Percentiles rank a stretch among this genome's conserved stretches.
These are phyloP conservation scores for Salix purpurea DNA, from an alignment of 345 rosid species.

Conservation along the genomic window DNA sequence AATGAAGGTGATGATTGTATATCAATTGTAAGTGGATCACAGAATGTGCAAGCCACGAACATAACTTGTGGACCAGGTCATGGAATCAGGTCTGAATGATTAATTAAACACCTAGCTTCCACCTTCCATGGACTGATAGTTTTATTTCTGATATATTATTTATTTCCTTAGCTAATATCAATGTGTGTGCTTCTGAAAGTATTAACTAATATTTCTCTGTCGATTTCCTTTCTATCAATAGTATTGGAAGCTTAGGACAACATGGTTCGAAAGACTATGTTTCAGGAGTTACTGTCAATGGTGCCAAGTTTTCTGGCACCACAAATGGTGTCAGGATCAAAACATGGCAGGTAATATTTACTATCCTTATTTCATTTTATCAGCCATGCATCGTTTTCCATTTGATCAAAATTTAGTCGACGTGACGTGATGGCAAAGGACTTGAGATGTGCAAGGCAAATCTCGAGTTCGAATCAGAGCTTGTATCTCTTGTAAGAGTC, in stretches of 20 bases:
- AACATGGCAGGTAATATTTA: conserved; percentile 63
- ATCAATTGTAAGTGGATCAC: conserved; percentile 54
- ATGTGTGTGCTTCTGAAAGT: background rate
- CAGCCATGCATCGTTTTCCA: background rate
- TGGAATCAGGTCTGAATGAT: conserved; percentile 49
- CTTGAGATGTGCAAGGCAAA: no score
- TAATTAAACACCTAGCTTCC: background rate
- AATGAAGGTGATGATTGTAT: conserved; percentile 80
- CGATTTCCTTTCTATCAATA: conserved; percentile 5
- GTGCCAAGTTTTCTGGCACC: conserved; percentile 62
- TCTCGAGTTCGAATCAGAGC: no score
- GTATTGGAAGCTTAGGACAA: conserved; percentile 79
- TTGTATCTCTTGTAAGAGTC: no score
- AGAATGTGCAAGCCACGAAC: conserved; percentile 40
- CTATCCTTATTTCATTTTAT: background rate
- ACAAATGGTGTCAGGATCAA: conserved; percentile 83
- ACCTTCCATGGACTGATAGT: background rate
- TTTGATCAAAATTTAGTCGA: background rate
- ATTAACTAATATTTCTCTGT: background rate
- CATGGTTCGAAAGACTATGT: conserved; percentile 51
- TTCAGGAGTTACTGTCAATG: conserved; percentile 59
- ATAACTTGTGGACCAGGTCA: conserved; percentile 74
- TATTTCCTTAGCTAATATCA: background rate
- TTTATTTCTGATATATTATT: background rate
- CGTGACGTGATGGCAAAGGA: no score